Conservation (phyloP, 768 basidiomycete species). For the Leccinum uliginosum region DNA sequence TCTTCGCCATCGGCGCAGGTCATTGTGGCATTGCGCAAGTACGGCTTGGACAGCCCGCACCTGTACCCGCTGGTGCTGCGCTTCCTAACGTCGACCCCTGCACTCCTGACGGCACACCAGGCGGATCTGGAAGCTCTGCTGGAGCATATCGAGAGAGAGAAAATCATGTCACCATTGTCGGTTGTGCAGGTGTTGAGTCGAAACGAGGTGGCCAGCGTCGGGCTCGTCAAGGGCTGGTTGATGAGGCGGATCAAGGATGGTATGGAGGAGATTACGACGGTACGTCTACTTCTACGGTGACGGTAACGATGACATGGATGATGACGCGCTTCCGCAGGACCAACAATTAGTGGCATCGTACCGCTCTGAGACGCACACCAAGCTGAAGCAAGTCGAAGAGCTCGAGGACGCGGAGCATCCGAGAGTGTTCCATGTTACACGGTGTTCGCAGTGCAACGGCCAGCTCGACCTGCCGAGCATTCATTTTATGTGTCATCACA, state of each 20-base stretch:
- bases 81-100: conserved; percentile 81
- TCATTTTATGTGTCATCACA: conserved; percentile 98
- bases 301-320: background rate
- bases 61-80: conserved; percentile 86
- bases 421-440: conserved; percentile 88
- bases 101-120: conserved; percentile 66
- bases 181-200: conserved; percentile 86
- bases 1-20: conserved; percentile 44
- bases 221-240: conserved; percentile 89
- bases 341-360: conserved; percentile 85
- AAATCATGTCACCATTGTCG: conserved; percentile 84
- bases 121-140: conserved; percentile 68
- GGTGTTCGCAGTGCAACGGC: conserved; percentile 85
- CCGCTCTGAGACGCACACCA: conserved; percentile 74
- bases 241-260: conserved; percentile 71
- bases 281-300: conserved; percentile 41
- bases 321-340: conserved; percentile 52
- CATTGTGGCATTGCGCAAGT: conserved; percentile 65
- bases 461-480: conserved; percentile 90
- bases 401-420: conserved; percentile 76
- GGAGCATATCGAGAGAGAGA: conserved; percentile 72
- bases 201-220: conserved; percentile 88
- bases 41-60: conserved; percentile 67
- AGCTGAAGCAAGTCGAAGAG: conserved; percentile 76
- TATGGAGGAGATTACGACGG: conserved; percentile 73